These are phyloP conservation scores for Ceriops tagal DNA, from an alignment of 345 rosid species.

Conservation along the genomic window DNA sequence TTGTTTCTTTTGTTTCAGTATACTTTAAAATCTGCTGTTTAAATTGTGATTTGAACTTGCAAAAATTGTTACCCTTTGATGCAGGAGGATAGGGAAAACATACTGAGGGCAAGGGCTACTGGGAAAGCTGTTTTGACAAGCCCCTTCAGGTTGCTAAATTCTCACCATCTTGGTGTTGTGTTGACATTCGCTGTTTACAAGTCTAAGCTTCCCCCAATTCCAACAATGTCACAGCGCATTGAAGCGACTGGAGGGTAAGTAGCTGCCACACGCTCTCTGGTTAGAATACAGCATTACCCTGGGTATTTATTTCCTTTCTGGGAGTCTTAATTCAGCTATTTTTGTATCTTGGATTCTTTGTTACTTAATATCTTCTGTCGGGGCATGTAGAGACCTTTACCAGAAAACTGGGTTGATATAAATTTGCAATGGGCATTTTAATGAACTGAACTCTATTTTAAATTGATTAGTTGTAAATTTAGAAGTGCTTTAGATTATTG, in stretches of 20 bases:
- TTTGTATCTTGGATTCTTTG: neutral
- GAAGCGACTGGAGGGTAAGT: slow-evolving; percentile 84
- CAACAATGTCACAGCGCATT: slow-evolving; percentile 63
- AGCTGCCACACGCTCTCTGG: neutral
- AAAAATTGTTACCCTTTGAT: slow-evolving; percentile 11
- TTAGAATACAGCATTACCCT: no score
- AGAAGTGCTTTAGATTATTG: no score
- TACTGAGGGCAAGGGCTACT: slow-evolving; percentile 77
- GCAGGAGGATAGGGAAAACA: slow-evolving; percentile 95
- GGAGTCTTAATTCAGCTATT: neutral
- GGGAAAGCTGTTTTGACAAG: slow-evolving; percentile 95
- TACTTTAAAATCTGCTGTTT: slow-evolving; percentile 3
- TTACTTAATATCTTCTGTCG: neutral
- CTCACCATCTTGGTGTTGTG: slow-evolving; percentile 98
- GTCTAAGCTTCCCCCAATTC: slow-evolving; percentile 62
- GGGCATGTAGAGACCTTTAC: no score
- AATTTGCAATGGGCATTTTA: no score
- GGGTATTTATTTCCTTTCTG: neutral
- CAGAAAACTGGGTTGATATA: no score
- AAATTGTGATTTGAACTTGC: slow-evolving; percentile 5
- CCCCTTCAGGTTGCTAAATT: slow-evolving; percentile 80
- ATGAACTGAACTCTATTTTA: no score
- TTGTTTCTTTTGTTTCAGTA: neutral
- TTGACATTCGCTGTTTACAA: slow-evolving; percentile 97
- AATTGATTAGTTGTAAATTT: no score